Evolutionary conservation across 371 early-diverging fungal genomes (phyloP).

Genomic region (Zopfochytrium polystomum): DNA sequence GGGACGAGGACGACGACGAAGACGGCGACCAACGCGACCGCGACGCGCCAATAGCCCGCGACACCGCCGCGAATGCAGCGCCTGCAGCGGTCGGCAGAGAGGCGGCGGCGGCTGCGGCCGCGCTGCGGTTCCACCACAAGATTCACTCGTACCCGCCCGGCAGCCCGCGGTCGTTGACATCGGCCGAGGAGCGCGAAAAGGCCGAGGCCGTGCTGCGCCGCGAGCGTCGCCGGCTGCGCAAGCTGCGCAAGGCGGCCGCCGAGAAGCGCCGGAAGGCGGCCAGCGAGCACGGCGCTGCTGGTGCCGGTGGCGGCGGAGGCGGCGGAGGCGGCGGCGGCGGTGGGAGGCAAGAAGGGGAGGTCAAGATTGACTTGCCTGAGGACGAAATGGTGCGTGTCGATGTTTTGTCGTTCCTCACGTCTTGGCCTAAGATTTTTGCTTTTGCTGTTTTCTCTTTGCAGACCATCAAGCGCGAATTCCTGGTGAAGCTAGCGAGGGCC

Average conservation of each 20-base stretch:
- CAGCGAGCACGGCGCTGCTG: neutral
- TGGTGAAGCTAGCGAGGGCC: constrained; percentile 63
- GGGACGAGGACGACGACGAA: neutral
- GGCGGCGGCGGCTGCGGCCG: too few relatives aligned
- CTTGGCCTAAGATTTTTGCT: too few relatives aligned
- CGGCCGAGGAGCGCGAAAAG: neutral
- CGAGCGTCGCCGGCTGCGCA: neutral
- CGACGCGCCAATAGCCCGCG: too few relatives aligned
- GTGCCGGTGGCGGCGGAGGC: too few relatives aligned
- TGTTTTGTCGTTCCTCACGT: too few relatives aligned
- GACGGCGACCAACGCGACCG: constrained; percentile 1
- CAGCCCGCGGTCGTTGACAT: neutral
- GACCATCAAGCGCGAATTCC: constrained; percentile 55
- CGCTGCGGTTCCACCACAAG: too few relatives aligned
- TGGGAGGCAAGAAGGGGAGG: too few relatives aligned
- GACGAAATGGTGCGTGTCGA: constrained; percentile 1
- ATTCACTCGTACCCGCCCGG: too few relatives aligned
- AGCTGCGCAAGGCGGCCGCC: neutral
- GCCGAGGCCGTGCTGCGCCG: neutral
- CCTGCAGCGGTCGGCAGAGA: too few relatives aligned
- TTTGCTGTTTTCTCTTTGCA: neutral
- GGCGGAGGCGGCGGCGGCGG: too few relatives aligned
- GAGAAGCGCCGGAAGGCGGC: neutral
- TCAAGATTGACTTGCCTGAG: neutral
- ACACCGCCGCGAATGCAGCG: too few relatives aligned